Conservation (phyloP, 2,329 filamentous ascomycete genomes). For the Amylocarpus encephaloides region DNA sequence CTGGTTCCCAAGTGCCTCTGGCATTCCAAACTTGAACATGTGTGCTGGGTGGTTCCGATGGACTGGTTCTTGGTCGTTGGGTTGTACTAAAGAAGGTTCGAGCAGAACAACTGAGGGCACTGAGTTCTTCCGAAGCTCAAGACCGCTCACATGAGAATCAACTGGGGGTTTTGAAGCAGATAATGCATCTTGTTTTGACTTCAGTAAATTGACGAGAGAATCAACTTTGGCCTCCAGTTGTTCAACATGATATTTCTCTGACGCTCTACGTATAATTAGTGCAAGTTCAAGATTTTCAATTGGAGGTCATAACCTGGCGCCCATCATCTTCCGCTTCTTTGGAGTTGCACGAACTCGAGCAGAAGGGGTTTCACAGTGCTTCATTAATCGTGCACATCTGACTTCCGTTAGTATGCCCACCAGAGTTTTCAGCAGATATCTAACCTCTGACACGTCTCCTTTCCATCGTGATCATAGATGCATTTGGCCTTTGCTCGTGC, state of each 20-base stretch:
- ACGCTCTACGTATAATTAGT: constrained; percentile 1
- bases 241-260: constrained; percentile 13
- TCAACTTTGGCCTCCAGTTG: constrained; percentile 21
- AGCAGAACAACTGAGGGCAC: too few relatives aligned
- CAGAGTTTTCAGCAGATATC: neutral
- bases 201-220: constrained; percentile 16
- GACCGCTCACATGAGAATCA: neutral
- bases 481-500: constrained; percentile 17
- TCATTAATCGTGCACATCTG: constrained; percentile 18
- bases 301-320: constrained; percentile 5
- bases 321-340: constrained; percentile 8
- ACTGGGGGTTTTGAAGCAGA: neutral
- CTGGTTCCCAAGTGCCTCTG: too few relatives aligned
- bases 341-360: constrained; percentile 5
- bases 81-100: too few relatives aligned
- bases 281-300: neutral
- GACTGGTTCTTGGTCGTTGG: neutral
- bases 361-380: constrained; percentile 13
- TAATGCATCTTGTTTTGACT: constrained; percentile 4
- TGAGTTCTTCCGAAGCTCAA: neutral
- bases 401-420: neutral
- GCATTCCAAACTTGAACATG: neutral
- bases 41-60: neutral
- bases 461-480: neutral
- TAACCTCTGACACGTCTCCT: constrained; percentile 13